Evolutionary conservation across 2,329 filamentous ascomycete genomes (phyloP).

Genomic region (Trichoderma brevicompactum): DNA sequence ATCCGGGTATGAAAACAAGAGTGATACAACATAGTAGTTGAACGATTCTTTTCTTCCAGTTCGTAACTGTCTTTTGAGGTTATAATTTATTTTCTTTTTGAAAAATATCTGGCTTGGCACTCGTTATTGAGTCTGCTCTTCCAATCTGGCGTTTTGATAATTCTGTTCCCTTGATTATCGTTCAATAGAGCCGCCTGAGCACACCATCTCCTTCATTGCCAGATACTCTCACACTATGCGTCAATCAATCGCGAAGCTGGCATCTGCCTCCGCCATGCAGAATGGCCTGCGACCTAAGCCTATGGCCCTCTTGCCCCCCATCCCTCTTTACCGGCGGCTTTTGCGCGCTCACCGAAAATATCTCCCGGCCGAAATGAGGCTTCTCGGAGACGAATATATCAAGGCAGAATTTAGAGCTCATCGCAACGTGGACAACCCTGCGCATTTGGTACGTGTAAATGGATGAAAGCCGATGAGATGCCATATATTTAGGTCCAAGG

Average conservation of each 20-base stretch:
- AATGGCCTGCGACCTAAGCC: conserved; percentile 45
- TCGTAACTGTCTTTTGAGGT: too few relatives aligned
- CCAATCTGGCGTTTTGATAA: too few relatives aligned
- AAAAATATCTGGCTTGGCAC: too few relatives aligned
- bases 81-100: too few relatives aligned
- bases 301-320: conserved; percentile 79
- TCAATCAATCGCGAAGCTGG: conserved; percentile 35
- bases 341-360: conserved; percentile 83
- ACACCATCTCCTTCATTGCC: neutral
- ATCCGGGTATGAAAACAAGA: too few relatives aligned
- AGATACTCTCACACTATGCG: conserved; percentile 4
- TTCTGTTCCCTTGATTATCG: too few relatives aligned
- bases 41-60: too few relatives aligned
- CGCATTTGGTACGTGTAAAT: conserved; percentile 72
- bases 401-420: conserved; percentile 92
- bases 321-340: conserved; percentile 86
- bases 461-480: neutral
- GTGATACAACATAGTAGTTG: too few relatives aligned
- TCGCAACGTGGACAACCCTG: conserved; percentile 81
- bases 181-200: too few relatives aligned
- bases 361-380: conserved; percentile 72
- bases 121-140: too few relatives aligned
- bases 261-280: conserved; percentile 44
- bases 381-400: conserved; percentile 90
- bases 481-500: neutral